phyloP scores from a whole-genome alignment of 2,329 filamentous ascomycete species.

The Colletotrichum eremochloae region DNA sequence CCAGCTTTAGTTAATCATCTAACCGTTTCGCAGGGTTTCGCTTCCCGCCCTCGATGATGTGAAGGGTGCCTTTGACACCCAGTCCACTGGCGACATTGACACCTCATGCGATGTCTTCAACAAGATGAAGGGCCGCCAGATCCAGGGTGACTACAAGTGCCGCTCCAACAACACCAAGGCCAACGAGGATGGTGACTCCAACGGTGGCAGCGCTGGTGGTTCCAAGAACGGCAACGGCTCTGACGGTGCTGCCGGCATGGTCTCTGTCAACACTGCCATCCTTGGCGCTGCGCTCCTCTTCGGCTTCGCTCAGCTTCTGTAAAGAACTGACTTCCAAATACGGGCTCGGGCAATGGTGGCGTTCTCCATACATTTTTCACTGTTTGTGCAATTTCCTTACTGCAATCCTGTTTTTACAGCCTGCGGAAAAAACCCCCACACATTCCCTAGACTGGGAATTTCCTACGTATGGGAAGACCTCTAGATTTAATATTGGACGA shows the following conservation, averaged over 20 bases:
- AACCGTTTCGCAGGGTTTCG: slow-evolving; percentile 67
- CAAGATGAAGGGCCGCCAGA: slow-evolving; percentile 54
- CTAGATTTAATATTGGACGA: slow-evolving; percentile 60
- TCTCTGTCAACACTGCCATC: slow-evolving; percentile 62
- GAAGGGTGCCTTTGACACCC: slow-evolving; percentile 78
- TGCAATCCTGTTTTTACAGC: slow-evolving; percentile 36
- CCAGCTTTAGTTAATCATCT: not conserved
- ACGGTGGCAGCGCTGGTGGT: slow-evolving; percentile 48
- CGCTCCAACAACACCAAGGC: slow-evolving; percentile 64
- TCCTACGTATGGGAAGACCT: slow-evolving; percentile 56
- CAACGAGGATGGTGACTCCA: slow-evolving; percentile 59
- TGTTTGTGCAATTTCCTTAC: slow-evolving; percentile 42
- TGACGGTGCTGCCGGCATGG: slow-evolving; percentile 58
- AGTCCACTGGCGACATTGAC: slow-evolving; percentile 73
- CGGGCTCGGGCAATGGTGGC: slow-evolving; percentile 42
- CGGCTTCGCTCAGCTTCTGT: slow-evolving; percentile 66
- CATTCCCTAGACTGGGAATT: slow-evolving; percentile 41
- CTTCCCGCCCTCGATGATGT: slow-evolving; percentile 78
- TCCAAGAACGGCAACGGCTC: slow-evolving; percentile 47
- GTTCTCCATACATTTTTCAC: slow-evolving; percentile 43
- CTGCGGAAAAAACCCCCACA: slow-evolving; percentile 32
- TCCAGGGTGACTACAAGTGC: slow-evolving; percentile 66
- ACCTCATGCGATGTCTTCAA: slow-evolving; percentile 68
- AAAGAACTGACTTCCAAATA: slow-evolving; percentile 48
- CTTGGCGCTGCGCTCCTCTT: slow-evolving; percentile 62